Evolutionary conservation across 2,329 filamentous ascomycete genomes (phyloP).

Genomic region (Pseudogymnoascus sp.): DNA sequence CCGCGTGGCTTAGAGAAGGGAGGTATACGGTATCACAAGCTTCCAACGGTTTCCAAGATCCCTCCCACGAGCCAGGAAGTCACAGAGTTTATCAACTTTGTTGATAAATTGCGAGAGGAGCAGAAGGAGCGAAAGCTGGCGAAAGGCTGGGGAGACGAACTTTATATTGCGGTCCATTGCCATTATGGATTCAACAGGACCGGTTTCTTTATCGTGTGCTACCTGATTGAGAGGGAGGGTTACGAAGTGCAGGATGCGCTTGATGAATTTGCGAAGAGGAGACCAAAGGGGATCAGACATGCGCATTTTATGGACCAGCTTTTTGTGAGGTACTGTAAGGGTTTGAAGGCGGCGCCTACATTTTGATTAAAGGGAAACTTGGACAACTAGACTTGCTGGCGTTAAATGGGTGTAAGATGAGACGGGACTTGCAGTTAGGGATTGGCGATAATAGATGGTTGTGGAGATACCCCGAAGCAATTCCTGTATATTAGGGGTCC

Average conservation of each 20-base stretch:
- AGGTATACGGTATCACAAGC: slow-evolving; percentile 71
- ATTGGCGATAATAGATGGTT: neutral
- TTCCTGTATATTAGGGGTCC: slow-evolving; percentile 4
- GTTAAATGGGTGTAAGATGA: slow-evolving; percentile 7
- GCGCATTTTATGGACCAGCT: slow-evolving; percentile 80
- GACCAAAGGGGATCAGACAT: slow-evolving; percentile 81
- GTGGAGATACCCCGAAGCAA: slow-evolving; percentile 3
- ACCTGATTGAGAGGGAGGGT: slow-evolving; percentile 74
- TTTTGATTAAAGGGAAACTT: slow-evolving; percentile 4
- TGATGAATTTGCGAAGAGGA: slow-evolving; percentile 62
- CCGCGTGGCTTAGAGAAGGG: slow-evolving; percentile 59
- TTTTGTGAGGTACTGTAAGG: slow-evolving; percentile 62
- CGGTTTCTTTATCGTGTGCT: slow-evolving; percentile 82
- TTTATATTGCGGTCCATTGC: slow-evolving; percentile 75
- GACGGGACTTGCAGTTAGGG: neutral
- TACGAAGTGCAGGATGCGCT: slow-evolving; percentile 70
- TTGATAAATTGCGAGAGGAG: slow-evolving; percentile 52
- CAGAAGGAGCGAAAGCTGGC: slow-evolving; percentile 41
- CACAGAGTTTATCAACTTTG: slow-evolving; percentile 44
- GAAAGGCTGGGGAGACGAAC: slow-evolving; percentile 33
- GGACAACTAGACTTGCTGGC: neutral
- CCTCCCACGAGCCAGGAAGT: slow-evolving; percentile 58
- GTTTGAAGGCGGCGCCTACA: slow-evolving; percentile 22
- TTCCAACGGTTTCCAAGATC: slow-evolving; percentile 85
- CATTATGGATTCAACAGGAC: slow-evolving; percentile 96